Conservation (phyloP, 2,329 filamentous ascomycete genomes). For the Cladosporium colombiae region DNA sequence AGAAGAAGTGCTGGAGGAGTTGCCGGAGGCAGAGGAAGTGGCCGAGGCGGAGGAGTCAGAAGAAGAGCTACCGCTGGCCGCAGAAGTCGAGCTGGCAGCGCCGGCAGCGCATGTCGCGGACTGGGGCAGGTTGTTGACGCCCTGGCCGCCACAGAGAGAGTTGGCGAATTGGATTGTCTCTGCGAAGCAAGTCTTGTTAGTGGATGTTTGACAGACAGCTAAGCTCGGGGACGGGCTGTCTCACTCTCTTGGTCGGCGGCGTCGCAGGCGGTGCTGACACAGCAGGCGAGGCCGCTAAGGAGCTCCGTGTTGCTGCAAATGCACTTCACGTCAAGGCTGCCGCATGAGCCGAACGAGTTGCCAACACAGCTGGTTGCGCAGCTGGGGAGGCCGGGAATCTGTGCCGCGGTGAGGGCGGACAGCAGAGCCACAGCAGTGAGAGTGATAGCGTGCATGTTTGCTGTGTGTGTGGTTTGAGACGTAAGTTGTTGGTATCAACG, state of each 20-base stretch:
- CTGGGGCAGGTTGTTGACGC: constrained; percentile 42
- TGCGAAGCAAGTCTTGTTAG: constrained; percentile 25
- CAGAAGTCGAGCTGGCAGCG: constrained; percentile 21
- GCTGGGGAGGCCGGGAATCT: constrained; percentile 30
- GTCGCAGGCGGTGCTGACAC: constrained; percentile 41
- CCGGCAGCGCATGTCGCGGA: constrained; percentile 39
- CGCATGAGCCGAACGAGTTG: constrained; percentile 41
- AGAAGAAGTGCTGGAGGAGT: not conserved
- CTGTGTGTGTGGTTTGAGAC: not conserved
- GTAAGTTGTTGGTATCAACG: not conserved
- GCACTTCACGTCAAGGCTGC: constrained; percentile 42
- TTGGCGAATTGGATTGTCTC: constrained; percentile 46
- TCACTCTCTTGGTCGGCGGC: constrained; percentile 38
- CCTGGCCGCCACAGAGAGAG: constrained; percentile 42
- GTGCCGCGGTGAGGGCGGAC: constrained; percentile 6
- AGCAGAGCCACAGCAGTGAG: constrained; percentile 17
- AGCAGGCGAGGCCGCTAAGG: constrained; percentile 44
- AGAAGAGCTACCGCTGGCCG: constrained; percentile 7
- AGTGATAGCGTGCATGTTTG: constrained; percentile 17
- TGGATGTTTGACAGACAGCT: not conserved
- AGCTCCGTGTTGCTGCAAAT: constrained; percentile 43
- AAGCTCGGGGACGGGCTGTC: constrained; percentile 17
- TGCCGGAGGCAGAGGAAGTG: constrained; percentile 3
- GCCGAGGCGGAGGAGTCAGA: not conserved
- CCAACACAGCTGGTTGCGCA: constrained; percentile 41